These are phyloP conservation scores for Crinitomyces ghanaensis DNA, from an alignment of 805 yeast species.

Conservation along the genomic window DNA sequence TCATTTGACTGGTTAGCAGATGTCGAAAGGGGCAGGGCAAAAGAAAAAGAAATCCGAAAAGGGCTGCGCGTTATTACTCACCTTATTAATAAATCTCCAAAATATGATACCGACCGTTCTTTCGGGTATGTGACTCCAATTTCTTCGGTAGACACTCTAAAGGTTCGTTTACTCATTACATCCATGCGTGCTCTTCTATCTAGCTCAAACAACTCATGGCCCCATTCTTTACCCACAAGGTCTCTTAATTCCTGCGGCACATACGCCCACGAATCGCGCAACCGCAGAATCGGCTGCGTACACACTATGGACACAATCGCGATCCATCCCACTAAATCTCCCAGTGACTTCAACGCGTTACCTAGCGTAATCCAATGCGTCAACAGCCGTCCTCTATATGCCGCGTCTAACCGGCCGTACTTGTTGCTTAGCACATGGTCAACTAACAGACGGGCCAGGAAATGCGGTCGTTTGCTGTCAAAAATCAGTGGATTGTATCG, in stretches of 20 bases:
- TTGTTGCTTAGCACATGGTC: constrained; percentile 48
- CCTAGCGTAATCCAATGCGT: constrained; percentile 84
- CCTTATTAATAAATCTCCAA: constrained; percentile 79
- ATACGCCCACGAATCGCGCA: constrained; percentile 61
- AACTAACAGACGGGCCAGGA: constrained; percentile 57
- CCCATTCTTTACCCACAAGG: constrained; percentile 71
- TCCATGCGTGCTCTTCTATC: constrained; percentile 60
- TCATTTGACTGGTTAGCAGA: constrained; percentile 10
- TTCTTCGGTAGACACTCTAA: constrained; percentile 46
- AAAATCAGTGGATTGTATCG: constrained; percentile 67
- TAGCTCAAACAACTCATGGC: constrained; percentile 81
- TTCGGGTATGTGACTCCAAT: constrained; percentile 68
- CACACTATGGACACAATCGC: constrained; percentile 78
- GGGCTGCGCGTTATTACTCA: no score
- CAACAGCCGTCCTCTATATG: constrained; percentile 46
- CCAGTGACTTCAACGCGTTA: constrained; percentile 58
- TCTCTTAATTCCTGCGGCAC: constrained; percentile 51
- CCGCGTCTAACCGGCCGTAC: constrained; percentile 22
- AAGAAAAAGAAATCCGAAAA: no score
- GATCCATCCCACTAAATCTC: constrained; percentile 92
- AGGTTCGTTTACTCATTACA: constrained; percentile 39
- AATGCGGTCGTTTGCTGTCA: constrained; percentile 63
- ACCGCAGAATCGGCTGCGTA: constrained; percentile 68
- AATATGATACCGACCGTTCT: constrained; percentile 73
- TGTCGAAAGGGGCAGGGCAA: no score